These are phyloP conservation scores for Mallotus japonicus DNA, from an alignment of 441 rosid genomes.

Conservation along the genomic window DNA sequence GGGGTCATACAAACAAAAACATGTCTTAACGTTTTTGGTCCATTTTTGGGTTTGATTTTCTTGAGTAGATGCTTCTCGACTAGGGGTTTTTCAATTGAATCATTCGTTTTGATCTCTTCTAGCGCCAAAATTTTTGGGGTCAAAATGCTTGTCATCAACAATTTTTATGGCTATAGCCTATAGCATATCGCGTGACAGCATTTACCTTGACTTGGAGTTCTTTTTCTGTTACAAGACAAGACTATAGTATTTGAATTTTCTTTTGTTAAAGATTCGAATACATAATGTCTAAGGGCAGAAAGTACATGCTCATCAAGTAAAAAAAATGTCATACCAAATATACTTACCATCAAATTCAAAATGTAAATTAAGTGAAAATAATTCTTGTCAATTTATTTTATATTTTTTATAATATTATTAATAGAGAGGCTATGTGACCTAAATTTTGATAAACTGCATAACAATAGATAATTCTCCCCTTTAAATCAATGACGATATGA, in stretches of 20 bases:
- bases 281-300: background rate
- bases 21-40: constrained; percentile 19
- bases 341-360: too few relatives aligned
- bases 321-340: too few relatives aligned
- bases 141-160: background rate
- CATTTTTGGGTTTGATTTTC: constrained; percentile 1
- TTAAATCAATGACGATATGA: too few relatives aligned
- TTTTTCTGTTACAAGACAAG: background rate
- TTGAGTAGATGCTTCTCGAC: constrained; percentile 58
- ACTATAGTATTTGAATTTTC: background rate
- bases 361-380: too few relatives aligned
- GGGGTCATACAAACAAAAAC: constrained; percentile 6
- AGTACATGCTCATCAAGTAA: background rate
- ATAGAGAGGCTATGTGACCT: too few relatives aligned
- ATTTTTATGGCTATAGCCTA: too few relatives aligned
- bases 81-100: constrained; percentile 29
- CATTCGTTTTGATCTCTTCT: constrained; percentile 10
- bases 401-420: too few relatives aligned
- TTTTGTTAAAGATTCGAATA: background rate
- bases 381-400: too few relatives aligned
- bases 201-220: constrained; percentile 5
- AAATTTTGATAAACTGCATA: too few relatives aligned
- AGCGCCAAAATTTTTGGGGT: constrained; percentile 20
- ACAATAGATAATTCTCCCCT: too few relatives aligned
- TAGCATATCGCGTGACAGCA: background rate